These are phyloP conservation scores for Albugo laibachii DNA, from an alignment of 352 stramenopile genomes.

Conservation along the genomic window DNA sequence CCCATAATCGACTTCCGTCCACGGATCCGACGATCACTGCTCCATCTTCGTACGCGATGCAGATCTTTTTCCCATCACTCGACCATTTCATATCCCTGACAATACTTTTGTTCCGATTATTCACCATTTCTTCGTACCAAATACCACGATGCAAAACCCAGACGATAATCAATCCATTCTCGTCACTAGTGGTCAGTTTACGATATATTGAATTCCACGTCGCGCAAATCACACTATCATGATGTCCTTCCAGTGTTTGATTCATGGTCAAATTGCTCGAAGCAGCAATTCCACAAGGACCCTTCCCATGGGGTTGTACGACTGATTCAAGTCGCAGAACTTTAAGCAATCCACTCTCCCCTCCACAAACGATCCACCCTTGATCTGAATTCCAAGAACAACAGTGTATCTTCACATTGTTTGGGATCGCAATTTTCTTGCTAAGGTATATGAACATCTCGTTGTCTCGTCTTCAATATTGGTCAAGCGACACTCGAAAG, in stretches of 20 bases:
- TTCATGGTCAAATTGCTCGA: constrained; percentile 88
- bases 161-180: constrained; percentile 90
- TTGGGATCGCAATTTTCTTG: constrained; percentile 92
- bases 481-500: too few species aligned
- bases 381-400: constrained; percentile 85
- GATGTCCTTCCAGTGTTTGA: constrained; percentile 87
- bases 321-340: constrained; percentile 80
- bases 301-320: constrained; percentile 38
- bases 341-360: constrained; percentile 85
- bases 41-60: constrained; percentile 89
- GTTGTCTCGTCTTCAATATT: too few species aligned
- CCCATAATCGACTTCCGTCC: constrained; percentile 87
- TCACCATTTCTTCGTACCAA: constrained; percentile 95
- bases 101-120: constrained; percentile 90
- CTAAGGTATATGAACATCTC: constrained; percentile 89
- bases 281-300: constrained; percentile 60
- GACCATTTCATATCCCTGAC: constrained; percentile 91
- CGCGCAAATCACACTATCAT: constrained; percentile 75
- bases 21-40: constrained; percentile 88
- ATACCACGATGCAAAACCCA: constrained; percentile 87
- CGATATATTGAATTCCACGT: constrained; percentile 89
- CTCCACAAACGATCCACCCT: constrained; percentile 88
- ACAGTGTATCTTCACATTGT: constrained; percentile 81
- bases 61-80: constrained; percentile 86
- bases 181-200: constrained; percentile 89